Evolutionary conservation across 768 basidiomycete genomes (phyloP).

Genomic region (Sporobolomyces pararoseus): DNA sequence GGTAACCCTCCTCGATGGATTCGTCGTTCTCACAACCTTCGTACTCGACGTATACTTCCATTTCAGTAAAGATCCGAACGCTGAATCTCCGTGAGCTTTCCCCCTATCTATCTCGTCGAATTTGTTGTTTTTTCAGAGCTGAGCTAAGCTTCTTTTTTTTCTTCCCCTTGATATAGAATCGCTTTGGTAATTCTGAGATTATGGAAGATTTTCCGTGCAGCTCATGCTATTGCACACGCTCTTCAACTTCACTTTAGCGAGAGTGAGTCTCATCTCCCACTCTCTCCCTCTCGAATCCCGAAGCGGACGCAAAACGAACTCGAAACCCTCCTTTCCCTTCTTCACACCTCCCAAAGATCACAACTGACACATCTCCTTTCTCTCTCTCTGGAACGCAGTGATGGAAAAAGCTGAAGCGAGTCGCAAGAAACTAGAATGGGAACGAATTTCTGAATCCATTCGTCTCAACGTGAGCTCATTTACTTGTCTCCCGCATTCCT

Average conservation of each 20-base stretch:
- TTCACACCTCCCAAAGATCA: background rate
- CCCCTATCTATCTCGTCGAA: background rate
- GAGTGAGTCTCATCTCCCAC: conserved; percentile 1
- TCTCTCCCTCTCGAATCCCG: background rate
- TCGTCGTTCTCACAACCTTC: conserved; percentile 36
- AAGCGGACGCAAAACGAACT: too few species aligned
- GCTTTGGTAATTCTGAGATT: conserved; percentile 37
- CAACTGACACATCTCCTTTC: background rate
- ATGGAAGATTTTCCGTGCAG: conserved; percentile 40
- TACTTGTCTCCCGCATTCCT: background rate
- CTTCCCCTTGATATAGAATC: conserved; percentile 5
- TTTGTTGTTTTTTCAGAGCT: background rate
- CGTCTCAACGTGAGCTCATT: conserved; percentile 16
- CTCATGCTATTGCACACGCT: conserved; percentile 37
- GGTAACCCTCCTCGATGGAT: conserved; percentile 27
- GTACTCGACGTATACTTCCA: conserved; percentile 37
- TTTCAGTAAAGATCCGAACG: conserved; percentile 28
- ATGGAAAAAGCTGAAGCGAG: conserved; percentile 27
- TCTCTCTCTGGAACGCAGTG: conserved; percentile 11
- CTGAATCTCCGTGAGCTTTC: conserved; percentile 26
- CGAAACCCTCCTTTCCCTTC: background rate
- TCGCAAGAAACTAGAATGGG: conserved; percentile 24
- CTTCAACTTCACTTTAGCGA: conserved; percentile 28
- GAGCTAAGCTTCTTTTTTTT: background rate
- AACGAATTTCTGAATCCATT: conserved; percentile 18